These are phyloP conservation scores for Ceratocystis papillata DNA, from an alignment of 2,329 filamentous ascomycete genomes.

Conservation along the genomic window DNA sequence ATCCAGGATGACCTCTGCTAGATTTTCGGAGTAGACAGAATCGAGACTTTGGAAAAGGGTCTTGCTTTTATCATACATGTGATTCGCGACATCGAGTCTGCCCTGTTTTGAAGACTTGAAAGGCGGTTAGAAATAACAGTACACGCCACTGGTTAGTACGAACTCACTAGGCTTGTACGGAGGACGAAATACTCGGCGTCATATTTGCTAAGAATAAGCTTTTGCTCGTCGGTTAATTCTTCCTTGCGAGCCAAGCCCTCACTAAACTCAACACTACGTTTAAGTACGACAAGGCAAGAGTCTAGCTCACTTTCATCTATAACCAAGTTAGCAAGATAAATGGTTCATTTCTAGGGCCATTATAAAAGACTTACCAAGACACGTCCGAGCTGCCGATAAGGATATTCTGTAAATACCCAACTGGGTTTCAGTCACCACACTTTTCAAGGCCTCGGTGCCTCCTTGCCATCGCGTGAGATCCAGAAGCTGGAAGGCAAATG, in stretches of 20 bases:
- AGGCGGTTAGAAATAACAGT: slow-evolving; percentile 25
- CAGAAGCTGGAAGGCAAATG: slow-evolving; percentile 58
- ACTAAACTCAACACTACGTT: slow-evolving; percentile 32
- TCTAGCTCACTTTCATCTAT: slow-evolving; percentile 45
- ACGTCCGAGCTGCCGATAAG: slow-evolving; percentile 53
- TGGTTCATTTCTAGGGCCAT: background rate
- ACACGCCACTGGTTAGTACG: background rate
- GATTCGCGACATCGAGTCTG: slow-evolving; percentile 64
- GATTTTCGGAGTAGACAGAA: slow-evolving; percentile 43
- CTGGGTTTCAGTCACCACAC: slow-evolving; percentile 30
- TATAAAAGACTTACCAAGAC: slow-evolving; percentile 42
- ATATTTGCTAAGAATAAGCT: slow-evolving; percentile 14
- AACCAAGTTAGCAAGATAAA: slow-evolving; percentile 17
- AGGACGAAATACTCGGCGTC: slow-evolving; percentile 54
- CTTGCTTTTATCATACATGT: slow-evolving; percentile 56
- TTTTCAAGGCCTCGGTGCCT: slow-evolving; percentile 27
- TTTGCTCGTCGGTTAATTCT: slow-evolving; percentile 7
- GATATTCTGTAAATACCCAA: slow-evolving; percentile 56
- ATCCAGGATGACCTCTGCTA: slow-evolving; percentile 59
- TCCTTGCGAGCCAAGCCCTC: slow-evolving; percentile 14
- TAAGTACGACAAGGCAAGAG: slow-evolving; percentile 50
- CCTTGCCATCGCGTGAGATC: slow-evolving; percentile 40
- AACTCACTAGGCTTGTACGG: slow-evolving; percentile 51
- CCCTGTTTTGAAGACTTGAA: slow-evolving; percentile 61
- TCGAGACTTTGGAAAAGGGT: slow-evolving; percentile 36